Evolutionary conservation across 2,329 filamentous ascomycete species (phyloP), one percentile per base, ranked within the genome.

Genomic region (Fusarium verticillioides): DNA sequence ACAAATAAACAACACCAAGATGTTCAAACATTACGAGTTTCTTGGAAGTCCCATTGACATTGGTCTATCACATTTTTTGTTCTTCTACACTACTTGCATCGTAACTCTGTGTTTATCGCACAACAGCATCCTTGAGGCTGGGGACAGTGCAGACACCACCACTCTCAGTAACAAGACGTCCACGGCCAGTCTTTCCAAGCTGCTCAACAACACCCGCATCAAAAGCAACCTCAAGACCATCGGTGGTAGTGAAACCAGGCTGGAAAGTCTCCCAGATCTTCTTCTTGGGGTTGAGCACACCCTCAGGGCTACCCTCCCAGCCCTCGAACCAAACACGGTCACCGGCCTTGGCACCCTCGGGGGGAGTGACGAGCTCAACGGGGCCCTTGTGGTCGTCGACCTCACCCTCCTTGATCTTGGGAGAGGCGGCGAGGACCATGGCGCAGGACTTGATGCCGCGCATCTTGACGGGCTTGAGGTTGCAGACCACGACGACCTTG

Each of bases 381-480:
- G 95, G 94, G 7, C 94, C 93, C 74, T 92, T 94, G 86, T 97
- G 94, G 82, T 96, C 90, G 80, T 94, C 92, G 80, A 69, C 65
- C 23, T 95, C 95, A 49, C 95, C 96, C 79, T 96, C 93, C 79
- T 92, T 91, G 53, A 93, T 83, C 67, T 88, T 88, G n/a, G 96
- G 96, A 23, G 94, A 97, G 5, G 96, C 96, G 15, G 96, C 96
- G 43, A 99, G 89, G 21, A 99, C 96, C 96, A 99, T 98, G 79
- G 95, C 89, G 76, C 85, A 89, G 7, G 89, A 91, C 85, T 90
- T 90, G 85, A 91, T 88, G 75, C 96, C 96, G 73, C 96, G 94
- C 96, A 99, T 99, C 83, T 97, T 99, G 82, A 98, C 96, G 57
- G 96, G 96, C 88, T 99, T 99, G 77, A 99, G 90, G 84, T 99